Percentiles rank a stretch among this genome's conserved stretches.
These are phyloP conservation scores for Thelonectria olida DNA, from an alignment of 2,329 filamentous ascomycete genomes.

Conservation along the genomic window DNA sequence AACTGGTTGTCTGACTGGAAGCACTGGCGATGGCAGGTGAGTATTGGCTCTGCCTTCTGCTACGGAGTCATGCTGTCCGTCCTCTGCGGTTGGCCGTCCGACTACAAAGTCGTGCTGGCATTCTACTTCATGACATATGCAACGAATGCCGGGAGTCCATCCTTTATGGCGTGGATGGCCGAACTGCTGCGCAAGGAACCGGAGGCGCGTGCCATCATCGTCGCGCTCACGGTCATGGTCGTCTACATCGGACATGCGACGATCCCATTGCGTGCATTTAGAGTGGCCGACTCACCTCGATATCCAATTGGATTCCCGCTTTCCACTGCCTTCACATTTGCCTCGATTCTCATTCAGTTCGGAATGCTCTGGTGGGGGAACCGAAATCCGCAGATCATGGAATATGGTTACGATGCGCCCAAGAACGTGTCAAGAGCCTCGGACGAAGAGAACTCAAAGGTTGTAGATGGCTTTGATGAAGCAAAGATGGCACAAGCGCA, in stretches of 20 bases:
- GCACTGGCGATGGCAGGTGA: slow-evolving; percentile 51
- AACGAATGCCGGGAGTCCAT: slow-evolving; percentile 45
- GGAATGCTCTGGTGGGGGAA: slow-evolving; percentile 43
- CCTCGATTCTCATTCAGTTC: slow-evolving; percentile 44
- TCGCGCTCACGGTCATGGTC: slow-evolving; percentile 49
- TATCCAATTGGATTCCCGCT: slow-evolving; percentile 51
- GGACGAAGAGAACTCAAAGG: slow-evolving; percentile 31
- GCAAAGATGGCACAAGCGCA: slow-evolving; percentile 1
- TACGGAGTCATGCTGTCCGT: slow-evolving; percentile 45
- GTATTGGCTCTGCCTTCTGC: slow-evolving; percentile 39
- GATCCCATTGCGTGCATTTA: slow-evolving; percentile 48
- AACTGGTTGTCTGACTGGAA: slow-evolving; percentile 50
- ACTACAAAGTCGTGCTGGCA: slow-evolving; percentile 43
- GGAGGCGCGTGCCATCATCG: slow-evolving; percentile 47
- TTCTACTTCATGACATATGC: slow-evolving; percentile 50
- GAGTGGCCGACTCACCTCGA: slow-evolving; percentile 45
- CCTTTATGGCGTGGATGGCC: slow-evolving; percentile 49
- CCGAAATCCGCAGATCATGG: slow-evolving; percentile 26
- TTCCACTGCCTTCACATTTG: slow-evolving; percentile 44
- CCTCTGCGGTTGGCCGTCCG: slow-evolving; percentile 45
- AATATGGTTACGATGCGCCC: slow-evolving; percentile 33
- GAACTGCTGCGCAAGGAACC: slow-evolving; percentile 47
- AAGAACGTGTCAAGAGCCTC: slow-evolving; percentile 18
- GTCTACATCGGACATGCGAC: slow-evolving; percentile 51
- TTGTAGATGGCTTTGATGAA: not conserved